phyloP scores from a whole-genome alignment of 2,329 filamentous ascomycete species.

The Talaromyces sp. region DNA sequence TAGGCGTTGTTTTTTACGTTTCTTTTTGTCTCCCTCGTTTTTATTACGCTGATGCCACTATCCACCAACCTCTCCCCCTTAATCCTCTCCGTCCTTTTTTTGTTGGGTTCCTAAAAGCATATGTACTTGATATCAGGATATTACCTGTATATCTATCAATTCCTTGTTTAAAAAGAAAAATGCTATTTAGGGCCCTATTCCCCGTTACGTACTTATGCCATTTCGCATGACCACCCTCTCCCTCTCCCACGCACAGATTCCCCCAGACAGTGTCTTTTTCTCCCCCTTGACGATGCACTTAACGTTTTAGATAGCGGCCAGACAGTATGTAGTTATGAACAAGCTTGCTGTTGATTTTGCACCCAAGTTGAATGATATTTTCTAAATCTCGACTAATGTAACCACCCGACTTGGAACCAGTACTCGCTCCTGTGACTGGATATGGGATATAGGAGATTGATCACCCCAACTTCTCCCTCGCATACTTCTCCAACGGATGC shows the following conservation, averaged over 20 bases:
- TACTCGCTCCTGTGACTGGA: too few species aligned
- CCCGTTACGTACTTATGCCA: neutral
- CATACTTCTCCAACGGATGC: slow-evolving; percentile 35
- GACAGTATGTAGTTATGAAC: neutral
- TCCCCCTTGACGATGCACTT: neutral
- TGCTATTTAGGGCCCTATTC: neutral
- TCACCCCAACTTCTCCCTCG: slow-evolving; percentile 27
- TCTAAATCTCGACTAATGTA: neutral
- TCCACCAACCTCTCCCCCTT: slow-evolving; percentile 27
- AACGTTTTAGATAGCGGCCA: neutral
- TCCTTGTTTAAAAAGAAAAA: neutral
- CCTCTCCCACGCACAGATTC: neutral
- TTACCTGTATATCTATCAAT: neutral
- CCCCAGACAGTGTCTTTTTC: neutral
- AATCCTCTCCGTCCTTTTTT: slow-evolving; percentile 22
- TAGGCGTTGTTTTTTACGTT: neutral
- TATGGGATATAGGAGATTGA: too few species aligned
- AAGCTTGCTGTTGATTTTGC: neutral
- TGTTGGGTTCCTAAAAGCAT: neutral
- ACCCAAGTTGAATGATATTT: neutral
- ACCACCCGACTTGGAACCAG: too few species aligned
- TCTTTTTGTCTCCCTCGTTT: neutral
- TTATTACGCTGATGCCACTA: neutral
- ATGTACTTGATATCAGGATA: neutral
- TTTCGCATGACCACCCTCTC: neutral